phyloP scores from a whole-genome alignment of 2,329 filamentous ascomycete species.

The Verticillium albo-atrum region DNA sequence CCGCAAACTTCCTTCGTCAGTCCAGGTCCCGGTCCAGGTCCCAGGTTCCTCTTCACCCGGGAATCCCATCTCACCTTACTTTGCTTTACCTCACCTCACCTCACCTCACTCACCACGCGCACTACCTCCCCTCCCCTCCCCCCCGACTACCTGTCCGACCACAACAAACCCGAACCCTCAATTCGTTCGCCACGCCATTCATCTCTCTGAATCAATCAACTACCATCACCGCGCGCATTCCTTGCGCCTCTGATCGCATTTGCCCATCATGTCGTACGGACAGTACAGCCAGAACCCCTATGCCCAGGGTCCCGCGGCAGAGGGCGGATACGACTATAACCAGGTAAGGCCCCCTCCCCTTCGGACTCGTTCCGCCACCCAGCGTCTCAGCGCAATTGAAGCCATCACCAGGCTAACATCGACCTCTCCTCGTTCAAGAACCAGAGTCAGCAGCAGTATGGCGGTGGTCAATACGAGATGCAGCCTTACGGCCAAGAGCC shows the following conservation, averaged over 20 bases:
- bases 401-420: not conserved
- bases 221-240: not conserved
- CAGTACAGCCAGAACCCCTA: slow-evolving; percentile 65
- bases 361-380: slow-evolving; percentile 17
- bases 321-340: slow-evolving; percentile 39
- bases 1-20: slow-evolving; percentile 1
- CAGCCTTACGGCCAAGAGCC: slow-evolving; percentile 41
- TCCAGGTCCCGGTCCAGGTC: not conserved
- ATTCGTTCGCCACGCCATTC: not conserved
- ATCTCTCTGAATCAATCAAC: not conserved
- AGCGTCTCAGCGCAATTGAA: not conserved
- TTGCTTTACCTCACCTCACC: not conserved
- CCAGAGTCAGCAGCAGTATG: slow-evolving; percentile 13
- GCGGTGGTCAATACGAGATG: slow-evolving; percentile 48
- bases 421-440: not conserved
- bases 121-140: not conserved
- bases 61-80: not conserved
- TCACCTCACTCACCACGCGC: not conserved
- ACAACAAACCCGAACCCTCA: not conserved
- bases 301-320: slow-evolving; percentile 44
- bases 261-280: slow-evolving; percentile 52
- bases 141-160: not conserved
- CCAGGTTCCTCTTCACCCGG: not conserved
- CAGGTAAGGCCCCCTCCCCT: slow-evolving; percentile 31
- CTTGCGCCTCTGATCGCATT: not conserved